Evolutionary conservation across 2,329 filamentous ascomycete genomes (phyloP).

Genomic region (Periconia digitata): DNA sequence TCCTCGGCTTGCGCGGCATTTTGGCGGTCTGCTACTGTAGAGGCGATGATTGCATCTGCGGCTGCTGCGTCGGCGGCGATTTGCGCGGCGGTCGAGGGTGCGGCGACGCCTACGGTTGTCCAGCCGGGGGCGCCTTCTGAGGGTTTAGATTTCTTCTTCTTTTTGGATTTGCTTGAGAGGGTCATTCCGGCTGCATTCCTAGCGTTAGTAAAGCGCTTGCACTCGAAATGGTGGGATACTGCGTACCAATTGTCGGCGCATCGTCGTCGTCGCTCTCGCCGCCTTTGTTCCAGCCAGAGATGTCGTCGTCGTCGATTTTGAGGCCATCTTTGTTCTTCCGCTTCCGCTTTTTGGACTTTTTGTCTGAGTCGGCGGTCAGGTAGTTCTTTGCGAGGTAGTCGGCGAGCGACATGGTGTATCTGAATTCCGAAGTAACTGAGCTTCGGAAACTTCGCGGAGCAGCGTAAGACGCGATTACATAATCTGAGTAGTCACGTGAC

Average conservation of each 20-base stretch:
- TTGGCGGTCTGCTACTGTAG: slow-evolving; percentile 66
- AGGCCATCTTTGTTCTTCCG: slow-evolving; percentile 46
- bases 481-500: slow-evolving; percentile 24
- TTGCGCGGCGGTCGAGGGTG: slow-evolving; percentile 55
- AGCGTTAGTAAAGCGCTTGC: background rate
- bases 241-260: slow-evolving; percentile 45
- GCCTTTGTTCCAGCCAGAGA: slow-evolving; percentile 53
- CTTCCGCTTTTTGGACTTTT: slow-evolving; percentile 57
- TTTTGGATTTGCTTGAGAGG: slow-evolving; percentile 49
- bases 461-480: background rate
- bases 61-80: slow-evolving; percentile 79
- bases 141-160: slow-evolving; percentile 59
- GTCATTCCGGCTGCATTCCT: slow-evolving; percentile 34
- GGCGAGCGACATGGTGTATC: slow-evolving; percentile 63
- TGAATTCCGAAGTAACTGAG: background rate
- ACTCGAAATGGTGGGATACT: slow-evolving; percentile 42
- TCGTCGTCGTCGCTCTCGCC: slow-evolving; percentile 59
- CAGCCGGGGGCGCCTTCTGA: slow-evolving; percentile 49
- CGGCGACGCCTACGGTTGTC: slow-evolving; percentile 66
- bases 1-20: slow-evolving; percentile 51
- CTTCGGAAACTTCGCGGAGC: slow-evolving; percentile 1
- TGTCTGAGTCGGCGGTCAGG: slow-evolving; percentile 65
- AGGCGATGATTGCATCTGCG: slow-evolving; percentile 77
- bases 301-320: slow-evolving; percentile 57
- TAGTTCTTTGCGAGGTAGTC: slow-evolving; percentile 92